These are phyloP conservation scores for Pseudocercospora musae DNA, from an alignment of 2,329 filamentous ascomycete species.

Conservation along the genomic window DNA sequence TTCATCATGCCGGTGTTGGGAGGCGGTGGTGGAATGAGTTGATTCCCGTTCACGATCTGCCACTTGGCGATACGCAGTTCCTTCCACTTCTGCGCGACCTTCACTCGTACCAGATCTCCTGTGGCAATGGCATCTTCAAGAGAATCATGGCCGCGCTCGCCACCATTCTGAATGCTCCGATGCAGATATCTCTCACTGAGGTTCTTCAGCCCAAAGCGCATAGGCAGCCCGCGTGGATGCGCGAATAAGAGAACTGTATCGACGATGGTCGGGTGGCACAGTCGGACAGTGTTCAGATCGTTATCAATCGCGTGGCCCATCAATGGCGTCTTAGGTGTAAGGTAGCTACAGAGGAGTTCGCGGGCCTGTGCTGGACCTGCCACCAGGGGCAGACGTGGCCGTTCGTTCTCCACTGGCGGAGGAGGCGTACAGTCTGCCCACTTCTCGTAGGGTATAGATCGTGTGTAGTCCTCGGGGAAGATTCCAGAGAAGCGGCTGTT, in stretches of 20 bases:
- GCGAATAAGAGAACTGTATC: constrained; percentile 85
- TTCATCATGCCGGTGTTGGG: background rate
- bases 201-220: constrained; percentile 71
- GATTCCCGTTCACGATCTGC: constrained; percentile 52
- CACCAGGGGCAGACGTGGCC: constrained; percentile 62
- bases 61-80: constrained; percentile 65
- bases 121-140: constrained; percentile 87
- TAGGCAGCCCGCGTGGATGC: constrained; percentile 71
- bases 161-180: constrained; percentile 74
- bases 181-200: constrained; percentile 69
- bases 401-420: constrained; percentile 15
- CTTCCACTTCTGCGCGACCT: constrained; percentile 68
- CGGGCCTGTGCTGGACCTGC: constrained; percentile 72
- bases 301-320: constrained; percentile 96
- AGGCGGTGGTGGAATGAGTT: constrained; percentile 26
- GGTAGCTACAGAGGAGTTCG: constrained; percentile 68
- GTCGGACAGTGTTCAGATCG: constrained; percentile 79
- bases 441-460: constrained; percentile 57
- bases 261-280: constrained; percentile 80
- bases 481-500: constrained; percentile 93
- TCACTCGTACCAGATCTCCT: constrained; percentile 75
- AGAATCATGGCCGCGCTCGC: constrained; percentile 73
- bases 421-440: constrained; percentile 20
- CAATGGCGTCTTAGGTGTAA: constrained; percentile 74
- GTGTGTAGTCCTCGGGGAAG: constrained; percentile 69